These are phyloP conservation scores for Ogataea hybrid DNA, from an alignment of 1,139 yeast genomes.

Conservation along the genomic window DNA sequence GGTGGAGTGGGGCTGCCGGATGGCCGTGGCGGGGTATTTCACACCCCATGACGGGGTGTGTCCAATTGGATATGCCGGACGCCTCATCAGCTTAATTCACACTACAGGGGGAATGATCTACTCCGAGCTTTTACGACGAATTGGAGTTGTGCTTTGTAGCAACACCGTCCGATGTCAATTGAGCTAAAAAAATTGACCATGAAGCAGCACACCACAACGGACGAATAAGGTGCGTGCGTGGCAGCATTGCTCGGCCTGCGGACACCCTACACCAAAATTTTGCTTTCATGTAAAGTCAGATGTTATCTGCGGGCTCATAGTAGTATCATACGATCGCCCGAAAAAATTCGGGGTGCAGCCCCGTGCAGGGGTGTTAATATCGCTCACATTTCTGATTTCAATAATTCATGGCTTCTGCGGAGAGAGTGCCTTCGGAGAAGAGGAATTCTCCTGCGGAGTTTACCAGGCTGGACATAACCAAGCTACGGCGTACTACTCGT, in stretches of 20 bases:
- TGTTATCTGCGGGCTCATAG: not conserved
- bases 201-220: not conserved
- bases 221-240: not conserved
- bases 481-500: slow-evolving; percentile 26
- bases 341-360: not conserved
- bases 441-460: not conserved
- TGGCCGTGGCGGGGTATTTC: slow-evolving; percentile 8
- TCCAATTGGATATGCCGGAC: not conserved
- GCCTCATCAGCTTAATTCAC: not conserved
- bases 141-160: not conserved
- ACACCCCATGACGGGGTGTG: slow-evolving; percentile 10
- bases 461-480: slow-evolving; percentile 15
- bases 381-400: not conserved
- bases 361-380: slow-evolving; percentile 5
- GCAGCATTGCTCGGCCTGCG: not conserved
- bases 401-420: not conserved
- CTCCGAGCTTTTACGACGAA: not conserved
- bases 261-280: not conserved
- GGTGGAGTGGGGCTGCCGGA: slow-evolving; percentile 7
- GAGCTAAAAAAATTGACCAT: too few relatives aligned
- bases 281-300: not conserved
- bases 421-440: slow-evolving; percentile 3
- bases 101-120: not conserved
- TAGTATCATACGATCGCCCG: slow-evolving; percentile 7
- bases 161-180: too few relatives aligned